Evolutionary conservation across 2,329 filamentous ascomycete species (phyloP), one percentile per base, ranked within the genome.

Genomic region (Ceratocystis albifundus): DNA sequence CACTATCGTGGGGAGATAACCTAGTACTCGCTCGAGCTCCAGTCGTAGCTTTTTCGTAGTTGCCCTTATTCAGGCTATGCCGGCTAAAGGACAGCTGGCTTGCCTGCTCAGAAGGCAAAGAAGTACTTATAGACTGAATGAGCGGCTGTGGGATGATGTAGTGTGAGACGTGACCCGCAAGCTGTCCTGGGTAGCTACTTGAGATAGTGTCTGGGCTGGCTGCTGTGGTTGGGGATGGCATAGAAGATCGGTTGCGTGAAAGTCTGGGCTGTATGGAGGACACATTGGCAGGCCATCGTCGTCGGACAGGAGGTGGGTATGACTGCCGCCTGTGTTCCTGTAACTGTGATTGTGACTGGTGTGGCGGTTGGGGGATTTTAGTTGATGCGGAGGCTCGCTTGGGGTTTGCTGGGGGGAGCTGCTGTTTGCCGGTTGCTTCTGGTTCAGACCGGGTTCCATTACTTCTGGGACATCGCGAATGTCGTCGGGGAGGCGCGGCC

Each of bases 1-100:
- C 50, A 61, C 67, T 68, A 66, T 68, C 67, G 67, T 68, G 67
- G 44, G 64, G 67, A 46, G 67, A 68, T 22, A 64, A 68, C 28
- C 63, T 64, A 10, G 61, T 50, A 62, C 32, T 48, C 7, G 50
- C 41, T 22, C 67, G 67, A 46, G 45, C 36, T 20, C 36, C 53
- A 45, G 28, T 50, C 4, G 53, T 44, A 20, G 50, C 10, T 44
- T 48, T 48, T 36, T 46, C 25, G 44, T 61, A 36, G 30, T 50
- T 53, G 15, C 44, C 12, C 7, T 41, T 32, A 45, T 22, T 50
- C 41, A 61, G 55, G n/a, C n/a, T 41, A 22, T 22, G 32, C 44
- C 22, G 5, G 17, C n/a, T 44, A 30, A 32, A 17, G 28, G 44
- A 41, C 48, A 25, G 20, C 25, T 15, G 61, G 32, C 22, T 25